Conservation (phyloP, 768 basidiomycete genomes). For the Tricholoma furcatifolium region DNA sequence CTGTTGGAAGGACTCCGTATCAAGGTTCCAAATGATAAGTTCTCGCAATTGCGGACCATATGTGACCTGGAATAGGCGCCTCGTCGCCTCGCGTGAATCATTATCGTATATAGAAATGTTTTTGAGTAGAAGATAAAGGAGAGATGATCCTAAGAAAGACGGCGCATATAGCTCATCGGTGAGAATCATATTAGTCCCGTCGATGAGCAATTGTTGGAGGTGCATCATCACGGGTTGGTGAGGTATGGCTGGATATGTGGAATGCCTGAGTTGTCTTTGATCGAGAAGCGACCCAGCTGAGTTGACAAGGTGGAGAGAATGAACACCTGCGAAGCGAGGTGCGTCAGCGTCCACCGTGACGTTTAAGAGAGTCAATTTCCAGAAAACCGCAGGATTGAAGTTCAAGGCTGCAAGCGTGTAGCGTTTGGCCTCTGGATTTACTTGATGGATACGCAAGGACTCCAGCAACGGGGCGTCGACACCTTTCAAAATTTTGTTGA, state of each 20-base stretch:
- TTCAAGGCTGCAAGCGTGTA: conserved; percentile 4
- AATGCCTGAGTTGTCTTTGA: conserved; percentile 7
- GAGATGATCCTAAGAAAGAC: conserved; percentile 3
- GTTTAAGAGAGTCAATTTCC: not conserved
- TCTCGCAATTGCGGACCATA: not conserved
- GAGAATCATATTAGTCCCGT: conserved; percentile 3
- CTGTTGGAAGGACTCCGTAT: not conserved
- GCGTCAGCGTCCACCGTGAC: conserved; percentile 10
- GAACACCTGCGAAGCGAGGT: conserved; percentile 6
- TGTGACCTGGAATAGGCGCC: not conserved
- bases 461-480: not conserved
- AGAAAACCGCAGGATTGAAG: conserved; percentile 6
- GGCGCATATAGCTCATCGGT: not conserved
- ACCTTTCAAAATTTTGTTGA: not conserved
- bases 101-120: not conserved
- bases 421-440: not conserved
- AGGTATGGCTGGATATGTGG: conserved; percentile 12
- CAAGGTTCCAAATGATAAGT: not conserved
- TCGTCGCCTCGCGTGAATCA: not conserved
- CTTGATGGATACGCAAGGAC: conserved; percentile 1
- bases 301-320: not conserved
- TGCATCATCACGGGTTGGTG: conserved; percentile 3
- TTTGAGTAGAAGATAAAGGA: not conserved
- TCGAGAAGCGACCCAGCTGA: conserved; percentile 10
- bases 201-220: not conserved